Evolutionary conservation across 495 filamentous ascomycete genomes (phyloP), one percentile per base, ranked within the genome.

Genomic region (Trichoderma asperelloides): DNA sequence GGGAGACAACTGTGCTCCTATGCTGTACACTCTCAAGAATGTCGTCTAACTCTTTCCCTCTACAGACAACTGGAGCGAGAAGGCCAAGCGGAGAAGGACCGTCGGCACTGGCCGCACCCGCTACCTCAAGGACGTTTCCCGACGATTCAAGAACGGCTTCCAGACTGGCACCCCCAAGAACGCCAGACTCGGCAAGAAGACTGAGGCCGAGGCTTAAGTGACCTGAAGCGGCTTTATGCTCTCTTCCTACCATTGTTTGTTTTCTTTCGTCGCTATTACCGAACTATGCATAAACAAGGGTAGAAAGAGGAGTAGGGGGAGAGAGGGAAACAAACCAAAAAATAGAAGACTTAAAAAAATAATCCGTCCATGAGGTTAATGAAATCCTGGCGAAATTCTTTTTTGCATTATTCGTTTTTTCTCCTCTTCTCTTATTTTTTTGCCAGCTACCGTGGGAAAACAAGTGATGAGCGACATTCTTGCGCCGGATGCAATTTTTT

Each of bases 41-140:
- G 33, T 3, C 16, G 15, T 21, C 64, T 65, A 39, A 65, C 41
- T n/a, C 3, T 49, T 9, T 68, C 60, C 30, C 21, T 13, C 6
- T 1, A 81, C 76, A 98, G 95, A 89, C 87, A 96, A 98, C 88
- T 98, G 95, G 95, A 86, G 90, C 81, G 92, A 97, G 88, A 98
- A 98, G 87, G 96, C 93, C 74, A 98, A 96, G 90, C 84, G 95
- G 81, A 93, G 95, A 90, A 98, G 97, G 94, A 97, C 93, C 75
- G 95, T 91, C 74, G 95, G 95, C 72, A 91, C 91, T 77, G 95
- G 95, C 79, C 88, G 95, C 74, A 92, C 93, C 89, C 84, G 91
- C 68, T 89, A 92, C 84, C 87, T 98, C 78, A 94, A 93, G 84
- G 86, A 84, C 72, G 87, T 98, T 75, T 84, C 94, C 74, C 88